phyloP scores from a whole-genome alignment of 2,329 filamentous ascomycete genomes.

The Fusarium azukiicola region DNA sequence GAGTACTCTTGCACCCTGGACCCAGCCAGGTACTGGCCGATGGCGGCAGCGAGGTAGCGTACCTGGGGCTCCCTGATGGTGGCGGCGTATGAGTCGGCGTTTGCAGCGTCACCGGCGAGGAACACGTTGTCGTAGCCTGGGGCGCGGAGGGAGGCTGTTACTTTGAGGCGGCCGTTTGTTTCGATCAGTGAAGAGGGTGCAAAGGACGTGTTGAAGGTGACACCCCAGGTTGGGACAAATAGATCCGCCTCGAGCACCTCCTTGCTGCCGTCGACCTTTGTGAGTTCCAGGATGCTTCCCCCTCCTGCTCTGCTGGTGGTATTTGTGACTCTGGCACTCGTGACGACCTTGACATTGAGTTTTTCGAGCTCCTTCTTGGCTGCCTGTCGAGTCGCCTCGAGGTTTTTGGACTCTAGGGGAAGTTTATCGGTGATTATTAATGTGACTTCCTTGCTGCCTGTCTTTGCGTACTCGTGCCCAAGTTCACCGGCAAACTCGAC shows the following conservation, averaged over 20 bases:
- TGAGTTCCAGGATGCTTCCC: not conserved
- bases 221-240: constrained; percentile 5
- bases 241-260: not conserved
- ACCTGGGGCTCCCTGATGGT: not conserved
- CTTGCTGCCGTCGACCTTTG: not conserved
- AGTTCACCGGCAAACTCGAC: constrained; percentile 9
- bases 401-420: not conserved
- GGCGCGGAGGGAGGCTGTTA: not conserved
- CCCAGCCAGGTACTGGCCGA: not conserved
- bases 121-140: not conserved
- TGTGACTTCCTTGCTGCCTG: not conserved
- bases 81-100: not conserved
- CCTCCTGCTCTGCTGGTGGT: not conserved
- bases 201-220: constrained; percentile 5
- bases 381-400: not conserved
- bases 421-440: not conserved
- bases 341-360: not conserved
- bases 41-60: not conserved
- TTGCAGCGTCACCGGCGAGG: not conserved
- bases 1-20: not conserved
- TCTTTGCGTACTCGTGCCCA: not conserved
- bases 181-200: not conserved
- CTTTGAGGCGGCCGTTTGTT: constrained; percentile 10
- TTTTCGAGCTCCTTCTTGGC: constrained; percentile 6
- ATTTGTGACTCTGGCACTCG: not conserved